Evolutionary conservation across 2,329 filamentous ascomycete genomes (phyloP).

Genomic region (Aspergillus hortae): DNA sequence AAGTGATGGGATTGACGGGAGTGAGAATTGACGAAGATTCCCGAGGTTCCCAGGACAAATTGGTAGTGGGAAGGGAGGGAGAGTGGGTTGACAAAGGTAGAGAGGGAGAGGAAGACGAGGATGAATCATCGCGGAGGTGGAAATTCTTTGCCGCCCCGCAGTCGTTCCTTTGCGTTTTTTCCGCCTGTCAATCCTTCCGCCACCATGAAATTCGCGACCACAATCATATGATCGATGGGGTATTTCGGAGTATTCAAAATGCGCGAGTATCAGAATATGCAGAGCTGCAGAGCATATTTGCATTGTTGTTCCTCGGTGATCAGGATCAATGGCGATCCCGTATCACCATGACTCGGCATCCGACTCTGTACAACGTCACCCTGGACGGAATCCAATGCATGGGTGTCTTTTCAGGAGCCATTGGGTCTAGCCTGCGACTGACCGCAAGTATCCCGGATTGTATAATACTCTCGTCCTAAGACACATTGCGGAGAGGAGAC

Average conservation of each 20-base stretch:
- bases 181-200: background rate
- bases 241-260: no score
- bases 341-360: no score
- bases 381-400: no score
- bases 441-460: background rate
- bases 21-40: background rate
- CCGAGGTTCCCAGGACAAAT: background rate
- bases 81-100: background rate
- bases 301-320: no score
- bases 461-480: background rate
- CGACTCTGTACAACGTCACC: no score
- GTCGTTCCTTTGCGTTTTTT: background rate
- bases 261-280: no score
- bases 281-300: no score
- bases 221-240: background rate
- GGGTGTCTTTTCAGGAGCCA: no score
- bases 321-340: no score
- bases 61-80: background rate
- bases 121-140: constrained; percentile 14
- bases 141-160: constrained; percentile 8
- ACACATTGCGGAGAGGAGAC: background rate
- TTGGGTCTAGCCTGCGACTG: background rate
- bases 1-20: background rate
- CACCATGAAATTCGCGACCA: background rate
- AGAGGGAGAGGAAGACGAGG: constrained; percentile 7